Evolutionary conservation across 2,329 filamentous ascomycete genomes (phyloP), one percentile per base, ranked within the genome.

Genomic region (Penicillium olsonii): DNA sequence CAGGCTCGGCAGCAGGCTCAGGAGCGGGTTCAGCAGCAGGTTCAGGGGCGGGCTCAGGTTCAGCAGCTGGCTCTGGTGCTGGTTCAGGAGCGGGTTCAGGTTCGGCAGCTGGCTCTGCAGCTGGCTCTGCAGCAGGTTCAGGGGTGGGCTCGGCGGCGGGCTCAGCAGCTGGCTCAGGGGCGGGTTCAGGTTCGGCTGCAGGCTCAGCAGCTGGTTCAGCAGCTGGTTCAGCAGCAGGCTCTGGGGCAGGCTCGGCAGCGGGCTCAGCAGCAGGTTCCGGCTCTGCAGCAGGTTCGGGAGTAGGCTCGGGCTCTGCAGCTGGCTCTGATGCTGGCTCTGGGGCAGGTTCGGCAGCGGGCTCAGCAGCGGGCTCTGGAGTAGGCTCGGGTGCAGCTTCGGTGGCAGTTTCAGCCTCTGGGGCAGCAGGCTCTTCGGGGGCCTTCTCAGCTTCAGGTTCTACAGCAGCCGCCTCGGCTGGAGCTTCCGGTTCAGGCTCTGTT

Each of bases 141-240:
- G 22, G 8, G 22, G 22, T 4, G 8, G 22, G 22, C 8, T n/a
- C n/a, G n/a, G 22, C 22, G 22, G 8, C 22, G 4, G 22, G 22
- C 8, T 24, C 22, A 4, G 4, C 22, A 5, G 8, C 22, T 24
- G 22, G 22, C 4, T 24, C 22, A 5, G 50, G 48, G 20, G 53
- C n/a, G n/a, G n/a, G n/a, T n/a, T n/a, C 48, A 8, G 51, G 14
- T 19, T 57, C 51, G 43, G 61, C 50, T 35, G 55, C 45, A 17
- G 48, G 15, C 14, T 52, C 48, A 12, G 33, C 17, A 15, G 48
- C 2, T 14, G n/a, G 17, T 24, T 52, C 48, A n/a, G n/a, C n/a
- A n/a, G n/a, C n/a, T n/a, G n/a, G 11, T 15, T 49, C 48, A 35
- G 56, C 24, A 14, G 45, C 26, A 20, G 50, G 29, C 19, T 50